phyloP scores from a whole-genome alignment of 768 basidiomycete genomes.

The Sporobolomyces roseus region DNA sequence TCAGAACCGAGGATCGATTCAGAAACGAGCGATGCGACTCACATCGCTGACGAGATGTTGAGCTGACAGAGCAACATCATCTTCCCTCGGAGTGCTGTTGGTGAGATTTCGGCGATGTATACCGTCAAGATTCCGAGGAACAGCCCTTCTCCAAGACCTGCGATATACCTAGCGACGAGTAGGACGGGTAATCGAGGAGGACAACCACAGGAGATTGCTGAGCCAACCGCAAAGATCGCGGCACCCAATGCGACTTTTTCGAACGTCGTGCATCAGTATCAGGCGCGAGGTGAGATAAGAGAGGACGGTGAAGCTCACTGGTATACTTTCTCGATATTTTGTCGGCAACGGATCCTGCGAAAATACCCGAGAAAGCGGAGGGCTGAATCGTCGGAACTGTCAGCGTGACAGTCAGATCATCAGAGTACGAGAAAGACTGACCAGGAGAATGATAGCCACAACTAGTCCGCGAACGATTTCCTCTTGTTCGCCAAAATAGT shows the following conservation, averaged over 20 bases:
- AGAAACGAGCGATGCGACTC: too few relatives aligned
- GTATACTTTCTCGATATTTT: conserved; percentile 55
- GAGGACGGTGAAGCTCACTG: too few relatives aligned
- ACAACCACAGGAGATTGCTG: conserved; percentile 45
- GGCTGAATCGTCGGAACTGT: too few relatives aligned
- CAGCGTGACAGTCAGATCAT: too few relatives aligned
- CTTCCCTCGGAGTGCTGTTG: conserved; percentile 52
- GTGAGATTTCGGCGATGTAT: conserved; percentile 45
- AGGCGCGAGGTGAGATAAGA: too few relatives aligned
- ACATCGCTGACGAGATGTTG: conserved; percentile 54
- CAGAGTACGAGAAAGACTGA: too few relatives aligned
- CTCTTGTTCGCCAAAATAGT: conserved; percentile 12
- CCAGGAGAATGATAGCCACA: conserved; percentile 39
- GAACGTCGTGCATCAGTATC: too few relatives aligned
- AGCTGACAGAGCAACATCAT: conserved; percentile 53
- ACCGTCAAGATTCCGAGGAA: background rate
- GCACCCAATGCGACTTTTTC: conserved; percentile 54
- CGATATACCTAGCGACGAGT: conserved; percentile 12
- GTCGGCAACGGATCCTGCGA: conserved; percentile 53
- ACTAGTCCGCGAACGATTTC: conserved; percentile 11
- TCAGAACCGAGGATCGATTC: too few relatives aligned
- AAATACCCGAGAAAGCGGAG: conserved; percentile 35
- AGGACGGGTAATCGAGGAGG: conserved; percentile 10
- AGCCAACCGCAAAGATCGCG: conserved; percentile 53
- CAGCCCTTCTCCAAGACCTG: conserved; percentile 17